Evolutionary conservation across 2,329 filamentous ascomycete species (phyloP).

Genomic region (Arthrobotrys sphaeroides): DNA sequence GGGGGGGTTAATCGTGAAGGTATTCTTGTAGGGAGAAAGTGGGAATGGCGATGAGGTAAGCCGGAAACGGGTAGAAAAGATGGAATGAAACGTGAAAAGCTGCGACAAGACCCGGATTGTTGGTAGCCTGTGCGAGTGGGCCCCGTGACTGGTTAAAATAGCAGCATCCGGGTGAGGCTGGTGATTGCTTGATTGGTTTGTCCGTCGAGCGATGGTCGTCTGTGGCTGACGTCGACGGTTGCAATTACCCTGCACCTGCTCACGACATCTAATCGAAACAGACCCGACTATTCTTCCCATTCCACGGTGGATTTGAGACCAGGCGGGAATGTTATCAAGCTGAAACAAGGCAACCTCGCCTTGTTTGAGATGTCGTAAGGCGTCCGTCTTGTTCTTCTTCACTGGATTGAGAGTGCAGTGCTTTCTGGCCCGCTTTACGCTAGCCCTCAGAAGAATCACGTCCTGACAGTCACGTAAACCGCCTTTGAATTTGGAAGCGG

Average conservation of each 20-base stretch:
- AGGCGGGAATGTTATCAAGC: not conserved
- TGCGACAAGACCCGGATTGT: slow-evolving; percentile 27
- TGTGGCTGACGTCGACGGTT: no score
- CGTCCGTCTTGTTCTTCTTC: no score
- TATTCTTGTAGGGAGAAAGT: slow-evolving; percentile 5
- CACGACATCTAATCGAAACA: no score
- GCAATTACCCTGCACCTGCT: no score
- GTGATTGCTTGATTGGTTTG: no score
- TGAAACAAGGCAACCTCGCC: slow-evolving; percentile 19
- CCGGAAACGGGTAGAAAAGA: slow-evolving; percentile 28
- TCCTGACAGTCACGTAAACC: no score
- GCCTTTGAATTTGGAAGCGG: no score
- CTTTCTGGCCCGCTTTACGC: no score
- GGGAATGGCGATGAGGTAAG: slow-evolving; percentile 53
- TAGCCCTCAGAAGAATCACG: no score
- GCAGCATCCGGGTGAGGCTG: not conserved
- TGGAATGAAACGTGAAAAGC: slow-evolving; percentile 37
- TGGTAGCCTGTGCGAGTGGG: not conserved
- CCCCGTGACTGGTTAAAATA: slow-evolving; percentile 14
- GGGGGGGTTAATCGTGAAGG: slow-evolving; percentile 3
- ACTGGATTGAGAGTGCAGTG: no score
- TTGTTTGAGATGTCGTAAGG: not conserved
- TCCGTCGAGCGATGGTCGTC: no score
- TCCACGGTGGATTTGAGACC: not conserved
- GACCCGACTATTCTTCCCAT: not conserved